Conservation (phyloP, 176 grass and related monocot genomes). For the Otatea glauca region DNA sequence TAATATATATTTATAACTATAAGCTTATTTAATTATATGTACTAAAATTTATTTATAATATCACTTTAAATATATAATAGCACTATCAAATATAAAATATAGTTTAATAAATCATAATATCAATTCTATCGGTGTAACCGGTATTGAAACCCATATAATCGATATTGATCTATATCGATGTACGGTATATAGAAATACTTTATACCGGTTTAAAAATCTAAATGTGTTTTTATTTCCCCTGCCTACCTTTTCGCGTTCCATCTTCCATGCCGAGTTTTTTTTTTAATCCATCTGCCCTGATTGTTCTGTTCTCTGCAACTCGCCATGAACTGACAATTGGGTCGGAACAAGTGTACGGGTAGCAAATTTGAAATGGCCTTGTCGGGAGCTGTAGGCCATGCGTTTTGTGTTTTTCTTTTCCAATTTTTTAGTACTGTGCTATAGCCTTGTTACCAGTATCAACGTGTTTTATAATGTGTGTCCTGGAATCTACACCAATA, state of each 20-base stretch:
- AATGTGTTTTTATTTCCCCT: slow-evolving; percentile 11
- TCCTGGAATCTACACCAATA: slow-evolving; percentile 14
- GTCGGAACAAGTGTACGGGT: not conserved
- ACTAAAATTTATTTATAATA: too few species aligned
- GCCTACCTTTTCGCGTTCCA: not conserved
- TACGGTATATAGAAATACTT: accelerated
- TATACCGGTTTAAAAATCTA: too few species aligned
- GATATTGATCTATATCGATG: too few species aligned
- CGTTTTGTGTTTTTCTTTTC: not conserved
- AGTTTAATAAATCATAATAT: too few species aligned
- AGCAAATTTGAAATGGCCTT: slow-evolving; percentile 25
- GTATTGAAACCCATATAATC: too few species aligned
- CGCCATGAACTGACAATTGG: not conserved
- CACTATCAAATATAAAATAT: too few species aligned
- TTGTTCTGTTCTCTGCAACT: slow-evolving; percentile 1
- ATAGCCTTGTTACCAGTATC: not conserved
- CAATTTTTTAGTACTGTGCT: not conserved
- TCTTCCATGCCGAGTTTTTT: not conserved
- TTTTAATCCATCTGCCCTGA: not conserved
- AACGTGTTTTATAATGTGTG: slow-evolving; percentile 26
- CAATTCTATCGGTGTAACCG: too few species aligned
- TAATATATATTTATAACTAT: too few species aligned
- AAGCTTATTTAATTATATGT: too few species aligned
- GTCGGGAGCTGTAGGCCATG: not conserved
- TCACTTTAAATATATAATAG: too few species aligned